Evolutionary conservation across 2,329 filamentous ascomycete genomes (phyloP).

Genomic region (Fusarium pseudonygamai): DNA sequence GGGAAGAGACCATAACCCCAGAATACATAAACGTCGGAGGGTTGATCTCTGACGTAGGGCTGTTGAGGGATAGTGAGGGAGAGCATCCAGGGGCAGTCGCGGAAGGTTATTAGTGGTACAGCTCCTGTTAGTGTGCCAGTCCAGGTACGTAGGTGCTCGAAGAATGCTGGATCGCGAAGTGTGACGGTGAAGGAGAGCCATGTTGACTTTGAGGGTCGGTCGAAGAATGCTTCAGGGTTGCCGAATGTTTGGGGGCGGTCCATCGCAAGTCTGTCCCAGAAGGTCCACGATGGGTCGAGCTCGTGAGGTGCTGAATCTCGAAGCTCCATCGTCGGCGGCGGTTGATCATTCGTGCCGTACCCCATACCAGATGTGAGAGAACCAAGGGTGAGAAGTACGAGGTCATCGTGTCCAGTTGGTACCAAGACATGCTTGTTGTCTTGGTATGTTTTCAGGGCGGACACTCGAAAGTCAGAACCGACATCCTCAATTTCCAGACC

Average conservation of each 20-base stretch:
- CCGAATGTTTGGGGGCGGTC: conserved; percentile 36
- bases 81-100: conserved; percentile 42
- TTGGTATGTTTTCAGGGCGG: conserved; percentile 35
- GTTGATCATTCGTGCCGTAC: conserved; percentile 36
- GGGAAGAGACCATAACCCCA: conserved; percentile 44
- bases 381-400: conserved; percentile 37
- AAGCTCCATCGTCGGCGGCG: conserved; percentile 40
- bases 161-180: conserved; percentile 35
- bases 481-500: conserved; percentile 38
- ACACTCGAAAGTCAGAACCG: conserved; percentile 30
- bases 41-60: conserved; percentile 39
- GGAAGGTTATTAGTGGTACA: conserved; percentile 40
- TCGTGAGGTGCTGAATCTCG: conserved; percentile 42
- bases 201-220: conserved; percentile 41
- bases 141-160: conserved; percentile 36
- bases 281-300: conserved; percentile 37
- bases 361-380: conserved; percentile 42
- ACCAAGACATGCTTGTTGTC: conserved; percentile 21
- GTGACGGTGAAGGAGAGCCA: conserved; percentile 43
- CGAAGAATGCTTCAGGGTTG: conserved; percentile 42
- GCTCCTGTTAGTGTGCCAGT: conserved; percentile 36
- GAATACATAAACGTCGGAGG: conserved; percentile 36
- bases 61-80: conserved; percentile 39
- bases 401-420: conserved; percentile 16
- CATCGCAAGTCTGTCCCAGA: conserved; percentile 39